Conservation (phyloP, 192 early-diverging fungal genomes). For the Jimgerdemannia lactiflua region DNA sequence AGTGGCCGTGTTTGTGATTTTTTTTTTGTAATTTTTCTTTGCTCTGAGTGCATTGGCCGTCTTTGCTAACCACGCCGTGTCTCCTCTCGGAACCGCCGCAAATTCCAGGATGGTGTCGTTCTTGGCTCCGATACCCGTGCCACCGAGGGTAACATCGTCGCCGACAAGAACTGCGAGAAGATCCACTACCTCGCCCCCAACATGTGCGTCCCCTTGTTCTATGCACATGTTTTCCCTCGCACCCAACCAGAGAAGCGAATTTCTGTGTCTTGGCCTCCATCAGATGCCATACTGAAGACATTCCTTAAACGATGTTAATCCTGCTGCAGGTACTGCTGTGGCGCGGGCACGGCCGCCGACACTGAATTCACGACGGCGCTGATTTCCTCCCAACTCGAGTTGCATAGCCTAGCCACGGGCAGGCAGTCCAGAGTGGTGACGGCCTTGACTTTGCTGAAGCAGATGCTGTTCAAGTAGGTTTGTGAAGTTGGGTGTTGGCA, state of each 20-base stretch:
- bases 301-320: not conserved
- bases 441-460: constrained; percentile 96
- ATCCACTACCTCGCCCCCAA: constrained; percentile 98
- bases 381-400: constrained; percentile 91
- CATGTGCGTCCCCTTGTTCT: constrained; percentile 51
- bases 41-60: not conserved
- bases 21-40: not conserved
- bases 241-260: no score
- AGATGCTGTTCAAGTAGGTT: constrained; percentile 85
- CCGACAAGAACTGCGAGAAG: constrained; percentile 99
- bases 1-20: not conserved
- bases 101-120: constrained; percentile 77
- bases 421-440: constrained; percentile 85
- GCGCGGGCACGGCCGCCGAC: constrained; percentile 99
- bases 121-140: constrained; percentile 98
- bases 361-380: constrained; percentile 93
- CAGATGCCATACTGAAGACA: not conserved
- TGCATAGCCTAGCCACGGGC: constrained; percentile 90
- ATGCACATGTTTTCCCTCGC: no score
- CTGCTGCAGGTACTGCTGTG: constrained; percentile 75
- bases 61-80: no score
- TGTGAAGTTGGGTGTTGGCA: not conserved
- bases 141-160: constrained; percentile 92
- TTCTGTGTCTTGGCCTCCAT: no score
- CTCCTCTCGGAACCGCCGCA: not conserved